Percentiles rank a stretch among this genome's conserved stretches.
Conservation (phyloP, 148 eudicot genomes). For the Diospyros lotus region DNA sequence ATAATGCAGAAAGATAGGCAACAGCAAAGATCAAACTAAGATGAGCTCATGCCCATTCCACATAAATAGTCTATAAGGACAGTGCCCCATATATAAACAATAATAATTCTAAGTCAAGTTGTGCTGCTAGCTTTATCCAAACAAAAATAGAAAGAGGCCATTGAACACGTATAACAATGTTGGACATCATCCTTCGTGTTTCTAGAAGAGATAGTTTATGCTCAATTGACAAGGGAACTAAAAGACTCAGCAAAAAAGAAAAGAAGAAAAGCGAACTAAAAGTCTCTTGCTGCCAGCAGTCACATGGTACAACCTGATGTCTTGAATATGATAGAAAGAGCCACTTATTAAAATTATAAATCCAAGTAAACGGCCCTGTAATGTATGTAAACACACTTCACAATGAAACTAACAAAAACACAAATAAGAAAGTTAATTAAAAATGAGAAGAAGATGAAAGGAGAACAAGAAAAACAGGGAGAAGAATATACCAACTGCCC, state of each 20-base stretch:
- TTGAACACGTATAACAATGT: not conserved
- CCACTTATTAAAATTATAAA: not conserved
- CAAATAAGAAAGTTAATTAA: not conserved
- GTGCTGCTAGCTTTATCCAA: too few species aligned
- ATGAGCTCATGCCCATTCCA: too few species aligned
- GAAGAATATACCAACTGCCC: conserved; percentile 65
- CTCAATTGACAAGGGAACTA: not conserved
- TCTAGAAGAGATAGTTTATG: not conserved
- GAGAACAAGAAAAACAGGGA: not conserved
- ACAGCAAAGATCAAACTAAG: too few species aligned
- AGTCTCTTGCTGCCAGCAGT: not conserved
- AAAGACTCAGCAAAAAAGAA: too few species aligned
- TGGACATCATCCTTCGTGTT: not conserved
- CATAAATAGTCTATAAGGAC: too few species aligned
- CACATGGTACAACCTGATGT: not conserved
- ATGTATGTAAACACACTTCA: conserved; percentile 6
- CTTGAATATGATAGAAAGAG: too few species aligned
- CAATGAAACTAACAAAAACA: not conserved
- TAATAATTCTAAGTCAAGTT: too few species aligned
- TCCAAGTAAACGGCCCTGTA: not conserved
- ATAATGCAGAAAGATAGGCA: too few species aligned
- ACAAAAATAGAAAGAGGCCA: too few species aligned
- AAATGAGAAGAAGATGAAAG: conserved; percentile 5
- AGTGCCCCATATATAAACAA: too few species aligned
- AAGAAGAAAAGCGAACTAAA: not conserved